These are phyloP conservation scores for Candida namnaoensis DNA, from an alignment of 805 yeast genomes.

Conservation along the genomic window DNA sequence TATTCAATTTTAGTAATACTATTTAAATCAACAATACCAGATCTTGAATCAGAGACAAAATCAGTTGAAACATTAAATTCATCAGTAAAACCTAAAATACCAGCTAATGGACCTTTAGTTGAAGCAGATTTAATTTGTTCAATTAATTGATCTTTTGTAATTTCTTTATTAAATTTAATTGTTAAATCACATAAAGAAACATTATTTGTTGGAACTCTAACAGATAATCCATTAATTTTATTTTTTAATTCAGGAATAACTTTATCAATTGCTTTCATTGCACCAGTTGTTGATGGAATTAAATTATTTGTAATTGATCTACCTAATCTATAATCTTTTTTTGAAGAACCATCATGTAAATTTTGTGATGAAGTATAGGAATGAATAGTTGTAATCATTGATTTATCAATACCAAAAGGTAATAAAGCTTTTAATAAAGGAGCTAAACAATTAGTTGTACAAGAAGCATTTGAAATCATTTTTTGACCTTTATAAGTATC, in stretches of 20 bases:
- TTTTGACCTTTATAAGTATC: constrained; percentile 48
- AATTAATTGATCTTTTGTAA: constrained; percentile 59
- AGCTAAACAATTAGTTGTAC: constrained; percentile 71
- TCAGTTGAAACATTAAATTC: constrained; percentile 65
- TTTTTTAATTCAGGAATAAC: constrained; percentile 66
- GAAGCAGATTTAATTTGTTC: constrained; percentile 49
- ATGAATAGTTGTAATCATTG: constrained; percentile 70
- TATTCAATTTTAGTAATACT: constrained; percentile 49
- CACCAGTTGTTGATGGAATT: constrained; percentile 71
- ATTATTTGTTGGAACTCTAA: constrained; percentile 69
- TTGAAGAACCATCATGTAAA: constrained; percentile 72
- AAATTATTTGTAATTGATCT: constrained; percentile 71
- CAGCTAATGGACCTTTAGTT: constrained; percentile 45
- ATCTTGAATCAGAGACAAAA: constrained; percentile 53
- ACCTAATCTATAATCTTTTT: constrained; percentile 78
- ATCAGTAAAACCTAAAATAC: constrained; percentile 62
- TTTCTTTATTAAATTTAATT: constrained; percentile 46
- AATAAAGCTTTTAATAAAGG: constrained; percentile 64
- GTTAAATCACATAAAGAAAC: constrained; percentile 68
- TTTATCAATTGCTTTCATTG: constrained; percentile 71
- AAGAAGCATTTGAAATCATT: constrained; percentile 63
- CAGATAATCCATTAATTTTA: constrained; percentile 65
- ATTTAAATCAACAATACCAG: constrained; percentile 59
- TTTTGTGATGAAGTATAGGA: constrained; percentile 66
- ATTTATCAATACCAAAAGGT: constrained; percentile 63